phyloP scores from a whole-genome alignment of 345 rosid genomes.

The Gossypium rotundifolium region DNA sequence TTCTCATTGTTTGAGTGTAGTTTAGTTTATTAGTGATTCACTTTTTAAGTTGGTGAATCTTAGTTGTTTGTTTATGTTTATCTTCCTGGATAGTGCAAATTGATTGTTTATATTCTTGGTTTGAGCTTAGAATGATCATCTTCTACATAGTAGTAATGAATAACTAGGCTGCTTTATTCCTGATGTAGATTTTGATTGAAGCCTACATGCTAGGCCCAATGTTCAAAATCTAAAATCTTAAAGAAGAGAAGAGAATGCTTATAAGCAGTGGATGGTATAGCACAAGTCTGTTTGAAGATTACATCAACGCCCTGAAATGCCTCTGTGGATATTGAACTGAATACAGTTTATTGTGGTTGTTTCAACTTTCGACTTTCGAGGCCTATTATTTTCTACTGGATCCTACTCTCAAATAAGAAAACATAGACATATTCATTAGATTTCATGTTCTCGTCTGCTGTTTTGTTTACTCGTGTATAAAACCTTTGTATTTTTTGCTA shows the following conservation, averaged over 20 bases:
- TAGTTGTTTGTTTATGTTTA: neutral
- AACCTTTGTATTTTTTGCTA: neutral
- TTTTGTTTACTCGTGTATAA: neutral
- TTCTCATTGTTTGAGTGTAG: neutral
- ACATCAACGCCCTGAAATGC: neutral
- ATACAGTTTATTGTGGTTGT: neutral
- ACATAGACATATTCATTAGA: neutral
- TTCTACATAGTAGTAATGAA: neutral
- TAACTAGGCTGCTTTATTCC: neutral
- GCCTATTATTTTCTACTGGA: neutral
- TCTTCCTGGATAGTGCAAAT: neutral
- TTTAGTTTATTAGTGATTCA: neutral
- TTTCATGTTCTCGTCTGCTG: neutral
- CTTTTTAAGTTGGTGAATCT: neutral
- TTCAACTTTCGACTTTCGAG: neutral
- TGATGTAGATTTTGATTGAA: neutral
- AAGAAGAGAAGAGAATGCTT: neutral
- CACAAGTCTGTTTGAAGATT: neutral
- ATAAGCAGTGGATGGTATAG: neutral
- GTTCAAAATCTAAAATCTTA: neutral
- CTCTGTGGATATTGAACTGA: neutral
- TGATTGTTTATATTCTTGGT: neutral
- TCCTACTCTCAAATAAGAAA: neutral
- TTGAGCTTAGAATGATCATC: neutral
- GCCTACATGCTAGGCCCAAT: neutral